A percentile compares a stretch with the other conserved stretches of the same genome.
Conservation (phyloP, 257 asterid genomes). For the Nicotiana knightiana region DNA sequence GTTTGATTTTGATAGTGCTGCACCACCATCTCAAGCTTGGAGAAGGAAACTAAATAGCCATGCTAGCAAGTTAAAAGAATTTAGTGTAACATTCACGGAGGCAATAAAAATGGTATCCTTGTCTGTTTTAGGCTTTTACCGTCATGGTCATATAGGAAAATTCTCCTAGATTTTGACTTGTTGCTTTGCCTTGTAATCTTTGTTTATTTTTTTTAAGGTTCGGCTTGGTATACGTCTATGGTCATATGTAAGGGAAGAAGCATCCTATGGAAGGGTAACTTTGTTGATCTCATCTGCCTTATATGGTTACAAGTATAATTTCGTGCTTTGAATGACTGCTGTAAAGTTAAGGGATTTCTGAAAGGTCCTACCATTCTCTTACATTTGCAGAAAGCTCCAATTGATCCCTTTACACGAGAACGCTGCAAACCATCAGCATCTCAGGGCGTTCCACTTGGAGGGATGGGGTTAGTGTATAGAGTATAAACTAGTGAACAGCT, state of each 20-base stretch:
- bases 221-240: conserved; percentile 91
- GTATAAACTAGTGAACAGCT: neutral
- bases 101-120: conserved; percentile 80
- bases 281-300: conserved; percentile 15
- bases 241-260: conserved; percentile 92
- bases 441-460: conserved; percentile 98
- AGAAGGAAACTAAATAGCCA: conserved; percentile 80
- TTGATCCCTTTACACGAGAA: conserved; percentile 87
- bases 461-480: conserved; percentile 79
- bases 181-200: conserved; percentile 10
- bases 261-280: conserved; percentile 94
- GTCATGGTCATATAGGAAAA: neutral
- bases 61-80: conserved; percentile 87
- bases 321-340: neutral
- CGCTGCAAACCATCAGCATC: conserved; percentile 96
- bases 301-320: neutral
- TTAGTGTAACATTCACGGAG: conserved; percentile 83
- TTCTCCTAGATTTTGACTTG: conserved; percentile 5
- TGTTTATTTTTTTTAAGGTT: conserved; percentile 34
- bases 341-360: neutral
- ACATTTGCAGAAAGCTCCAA: conserved; percentile 83
- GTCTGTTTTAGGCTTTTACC: neutral
- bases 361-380: neutral
- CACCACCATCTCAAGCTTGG: conserved; percentile 96
- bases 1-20: conserved; percentile 84